These are phyloP conservation scores for Cryptococcus deneoformans DNA, from an alignment of 1,284 basidiomycete genomes.

Conservation along the genomic window DNA sequence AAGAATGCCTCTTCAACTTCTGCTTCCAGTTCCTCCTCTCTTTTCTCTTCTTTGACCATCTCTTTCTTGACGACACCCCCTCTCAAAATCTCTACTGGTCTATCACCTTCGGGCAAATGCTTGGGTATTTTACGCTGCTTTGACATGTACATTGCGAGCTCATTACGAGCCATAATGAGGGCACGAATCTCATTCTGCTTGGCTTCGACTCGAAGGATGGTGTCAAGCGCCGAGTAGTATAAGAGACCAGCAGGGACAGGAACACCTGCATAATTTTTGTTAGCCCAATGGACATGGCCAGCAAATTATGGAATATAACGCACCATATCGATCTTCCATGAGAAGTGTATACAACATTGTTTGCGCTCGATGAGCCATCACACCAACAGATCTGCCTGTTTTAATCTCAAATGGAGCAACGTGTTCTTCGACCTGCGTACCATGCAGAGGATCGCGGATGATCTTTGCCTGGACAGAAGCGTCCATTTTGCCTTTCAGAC, in stretches of 20 bases:
- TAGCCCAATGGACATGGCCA: neutral
- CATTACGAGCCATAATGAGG: constrained; percentile 77
- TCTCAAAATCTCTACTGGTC: neutral
- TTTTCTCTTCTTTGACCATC: neutral
- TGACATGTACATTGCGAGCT: constrained; percentile 71
- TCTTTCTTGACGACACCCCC: neutral
- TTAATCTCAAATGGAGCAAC: constrained; percentile 86
- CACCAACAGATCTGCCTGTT: constrained; percentile 73
- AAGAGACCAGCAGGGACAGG: constrained; percentile 67
- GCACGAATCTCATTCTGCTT: constrained; percentile 79
- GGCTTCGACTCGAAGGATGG: constrained; percentile 76
- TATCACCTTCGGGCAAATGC: neutral
- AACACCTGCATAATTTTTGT: constrained; percentile 18
- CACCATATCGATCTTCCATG: constrained; percentile 81
- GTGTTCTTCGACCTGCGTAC: constrained; percentile 37
- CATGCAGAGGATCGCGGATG: constrained; percentile 31
- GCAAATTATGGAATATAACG: constrained; percentile 8
- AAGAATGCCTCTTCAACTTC: constrained; percentile 57
- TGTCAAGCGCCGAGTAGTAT: constrained; percentile 89
- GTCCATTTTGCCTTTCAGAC: constrained; percentile 94
- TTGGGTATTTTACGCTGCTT: constrained; percentile 26
- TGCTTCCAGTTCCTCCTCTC: neutral
- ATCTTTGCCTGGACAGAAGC: constrained; percentile 75
- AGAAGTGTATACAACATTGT: constrained; percentile 96
- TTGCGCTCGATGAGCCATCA: constrained; percentile 93